These are phyloP conservation scores for Cladorrhinum sp. DNA, from an alignment of 2,329 filamentous ascomycete genomes.

Conservation along the genomic window DNA sequence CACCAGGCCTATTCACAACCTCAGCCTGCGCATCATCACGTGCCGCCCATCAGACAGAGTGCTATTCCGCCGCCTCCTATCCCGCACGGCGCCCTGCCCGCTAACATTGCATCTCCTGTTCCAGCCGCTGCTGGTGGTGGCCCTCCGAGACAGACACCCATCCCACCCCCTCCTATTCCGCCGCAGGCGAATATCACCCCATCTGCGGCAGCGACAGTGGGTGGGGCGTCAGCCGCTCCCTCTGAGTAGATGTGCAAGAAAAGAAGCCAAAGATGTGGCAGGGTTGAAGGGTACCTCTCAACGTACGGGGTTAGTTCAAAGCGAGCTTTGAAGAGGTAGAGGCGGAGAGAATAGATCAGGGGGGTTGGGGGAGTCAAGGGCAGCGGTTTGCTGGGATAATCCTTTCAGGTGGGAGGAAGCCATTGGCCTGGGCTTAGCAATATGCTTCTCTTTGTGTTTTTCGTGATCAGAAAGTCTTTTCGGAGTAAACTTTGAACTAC, in stretches of 20 bases:
- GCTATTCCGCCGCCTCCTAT: conserved; percentile 28
- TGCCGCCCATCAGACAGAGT: conserved; percentile 20
- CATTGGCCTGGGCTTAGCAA: too few species aligned
- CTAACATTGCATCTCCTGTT: neutral
- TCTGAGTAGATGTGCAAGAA: neutral
- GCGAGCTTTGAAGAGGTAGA: too few species aligned
- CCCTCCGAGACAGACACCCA: conserved; percentile 28
- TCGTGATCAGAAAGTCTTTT: neutral
- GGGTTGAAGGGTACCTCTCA: too few species aligned
- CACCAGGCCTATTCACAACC: conserved; percentile 4
- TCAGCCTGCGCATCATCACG: conserved; percentile 11
- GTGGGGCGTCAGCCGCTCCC: neutral
- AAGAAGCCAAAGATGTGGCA: too few species aligned
- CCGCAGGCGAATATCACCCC: conserved; percentile 19
- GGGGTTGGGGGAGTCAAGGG: too few species aligned
- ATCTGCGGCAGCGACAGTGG: neutral
- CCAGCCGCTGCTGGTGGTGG: conserved; percentile 9
- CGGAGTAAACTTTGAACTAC: too few species aligned
- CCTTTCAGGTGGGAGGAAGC: too few species aligned
- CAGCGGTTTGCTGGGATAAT: too few species aligned
- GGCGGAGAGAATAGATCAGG: too few species aligned
- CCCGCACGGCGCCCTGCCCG: conserved; percentile 6
- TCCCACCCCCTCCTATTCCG: conserved; percentile 30
- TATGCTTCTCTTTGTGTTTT: neutral
- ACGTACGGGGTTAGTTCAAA: too few species aligned